Evolutionary conservation across 768 basidiomycete genomes (phyloP).

Genomic region (Suillus alpinus): DNA sequence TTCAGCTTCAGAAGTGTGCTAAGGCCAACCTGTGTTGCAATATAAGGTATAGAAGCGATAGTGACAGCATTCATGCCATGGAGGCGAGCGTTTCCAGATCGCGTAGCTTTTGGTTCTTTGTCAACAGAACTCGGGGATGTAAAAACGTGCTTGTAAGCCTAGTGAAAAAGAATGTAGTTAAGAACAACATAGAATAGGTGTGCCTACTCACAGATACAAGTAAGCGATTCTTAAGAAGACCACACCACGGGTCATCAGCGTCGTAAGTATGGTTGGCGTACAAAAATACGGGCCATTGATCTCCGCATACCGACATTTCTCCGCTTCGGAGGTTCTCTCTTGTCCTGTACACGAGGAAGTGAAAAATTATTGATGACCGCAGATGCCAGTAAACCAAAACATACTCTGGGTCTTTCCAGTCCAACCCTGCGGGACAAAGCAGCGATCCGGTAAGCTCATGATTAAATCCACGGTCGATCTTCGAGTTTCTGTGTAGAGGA

Average conservation of each 20-base stretch:
- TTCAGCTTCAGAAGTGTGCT: background rate
- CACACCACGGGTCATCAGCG: slow-evolving; percentile 24
- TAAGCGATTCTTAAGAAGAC: slow-evolving; percentile 18
- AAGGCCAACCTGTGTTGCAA: slow-evolving; percentile 16
- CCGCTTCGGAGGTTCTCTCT: slow-evolving; percentile 8
- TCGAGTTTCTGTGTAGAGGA: background rate
- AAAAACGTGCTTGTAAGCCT: slow-evolving; percentile 29
- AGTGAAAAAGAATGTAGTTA: background rate
- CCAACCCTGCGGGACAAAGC: slow-evolving; percentile 4
- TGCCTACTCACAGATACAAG: slow-evolving; percentile 17
- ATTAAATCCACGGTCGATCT: background rate
- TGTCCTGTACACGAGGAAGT: background rate
- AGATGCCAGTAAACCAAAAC: background rate
- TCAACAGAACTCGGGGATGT: slow-evolving; percentile 29
- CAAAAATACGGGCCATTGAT: slow-evolving; percentile 27
- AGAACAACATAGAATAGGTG: background rate
- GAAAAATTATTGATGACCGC: background rate
- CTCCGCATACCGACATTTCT: slow-evolving; percentile 14
- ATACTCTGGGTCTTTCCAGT: slow-evolving; percentile 19
- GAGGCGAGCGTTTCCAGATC: slow-evolving; percentile 20
- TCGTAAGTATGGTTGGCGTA: slow-evolving; percentile 18
- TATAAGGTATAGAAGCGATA: slow-evolving; percentile 17
- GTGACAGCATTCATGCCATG: slow-evolving; percentile 15
- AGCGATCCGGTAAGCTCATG: background rate
- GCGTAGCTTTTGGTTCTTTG: slow-evolving; percentile 23